phyloP scores from a whole-genome alignment of 2,329 filamentous ascomycete species.

The Penicillium sp. region DNA sequence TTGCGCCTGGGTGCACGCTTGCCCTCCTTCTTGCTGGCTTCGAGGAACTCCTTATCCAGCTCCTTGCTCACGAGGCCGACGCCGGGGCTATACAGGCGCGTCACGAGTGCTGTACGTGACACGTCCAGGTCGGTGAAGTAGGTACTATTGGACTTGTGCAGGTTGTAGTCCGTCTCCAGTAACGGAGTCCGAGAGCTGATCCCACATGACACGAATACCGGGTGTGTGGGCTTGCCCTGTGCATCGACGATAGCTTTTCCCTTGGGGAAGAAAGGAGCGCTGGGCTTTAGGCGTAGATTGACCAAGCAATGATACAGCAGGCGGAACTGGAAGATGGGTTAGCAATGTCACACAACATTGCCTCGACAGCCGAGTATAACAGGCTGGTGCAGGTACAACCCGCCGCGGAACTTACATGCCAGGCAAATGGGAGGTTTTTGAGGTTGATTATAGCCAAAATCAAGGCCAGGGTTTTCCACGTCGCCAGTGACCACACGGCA shows the following conservation, averaged over 20 bases:
- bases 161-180: constrained; percentile 82
- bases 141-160: constrained; percentile 81
- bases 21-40: constrained; percentile 53
- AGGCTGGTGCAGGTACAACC: neutral
- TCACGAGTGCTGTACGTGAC: constrained; percentile 77
- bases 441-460: constrained; percentile 40
- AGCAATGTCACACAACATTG: constrained; percentile 12
- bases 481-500: constrained; percentile 23
- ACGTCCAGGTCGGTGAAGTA: constrained; percentile 88
- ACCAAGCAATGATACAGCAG: constrained; percentile 60
- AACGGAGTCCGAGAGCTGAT: constrained; percentile 67
- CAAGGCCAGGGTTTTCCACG: constrained; percentile 40
- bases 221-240: constrained; percentile 48
- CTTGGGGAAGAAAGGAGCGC: constrained; percentile 48
- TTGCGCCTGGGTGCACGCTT: constrained; percentile 51
- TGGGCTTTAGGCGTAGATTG: constrained; percentile 55
- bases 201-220: constrained; percentile 72
- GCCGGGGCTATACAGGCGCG: constrained; percentile 64
- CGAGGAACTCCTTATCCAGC: constrained; percentile 55
- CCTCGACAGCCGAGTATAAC: neutral
- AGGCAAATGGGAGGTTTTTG: constrained; percentile 41
- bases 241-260: constrained; percentile 37
- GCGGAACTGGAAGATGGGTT: constrained; percentile 50
- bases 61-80: constrained; percentile 54
- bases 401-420: constrained; percentile 43